These are phyloP conservation scores for Scutellaria barbata DNA, from an alignment of 257 asterid species.

Conservation along the genomic window DNA sequence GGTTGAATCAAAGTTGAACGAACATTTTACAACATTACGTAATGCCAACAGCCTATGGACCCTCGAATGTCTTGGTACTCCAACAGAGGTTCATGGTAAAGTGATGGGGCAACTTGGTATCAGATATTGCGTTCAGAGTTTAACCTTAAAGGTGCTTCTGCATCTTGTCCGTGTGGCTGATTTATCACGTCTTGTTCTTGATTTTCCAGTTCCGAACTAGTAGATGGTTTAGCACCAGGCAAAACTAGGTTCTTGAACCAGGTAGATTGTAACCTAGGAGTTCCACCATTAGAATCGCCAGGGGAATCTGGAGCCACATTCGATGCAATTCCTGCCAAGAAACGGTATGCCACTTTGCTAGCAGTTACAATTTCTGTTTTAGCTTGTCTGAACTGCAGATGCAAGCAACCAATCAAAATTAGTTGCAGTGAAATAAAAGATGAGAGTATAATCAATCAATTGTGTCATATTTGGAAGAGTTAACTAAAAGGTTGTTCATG, in stretches of 20 bases:
- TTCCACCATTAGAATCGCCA: constrained; percentile 52
- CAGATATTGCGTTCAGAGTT: constrained; percentile 37
- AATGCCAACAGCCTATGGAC: constrained; percentile 20
- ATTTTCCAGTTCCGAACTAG: constrained; percentile 54
- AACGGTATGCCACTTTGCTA: constrained; percentile 83
- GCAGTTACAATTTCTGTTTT: constrained; percentile 82
- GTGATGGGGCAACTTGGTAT: neutral
- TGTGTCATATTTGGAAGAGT: neutral
- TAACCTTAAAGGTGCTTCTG: constrained; percentile 47
- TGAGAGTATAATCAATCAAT: neutral
- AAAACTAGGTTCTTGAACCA: constrained; percentile 75
- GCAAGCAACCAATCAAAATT: constrained; percentile 33
- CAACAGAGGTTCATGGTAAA: neutral
- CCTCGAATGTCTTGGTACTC: constrained; percentile 26
- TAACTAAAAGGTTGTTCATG: neutral
- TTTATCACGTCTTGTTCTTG: constrained; percentile 39
- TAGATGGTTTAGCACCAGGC: constrained; percentile 65
- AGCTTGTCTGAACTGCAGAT: constrained; percentile 80
- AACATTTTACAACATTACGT: constrained; percentile 39
- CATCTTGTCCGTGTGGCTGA: constrained; percentile 45
- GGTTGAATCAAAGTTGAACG: constrained; percentile 19
- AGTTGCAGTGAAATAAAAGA: neutral
- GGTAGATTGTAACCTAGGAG: constrained; percentile 61
- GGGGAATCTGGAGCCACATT: constrained; percentile 55
- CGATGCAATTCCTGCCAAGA: constrained; percentile 67